Evolutionary conservation across 306 rosid genomes (phyloP).

Genomic region (Oxytropis ochrocephala): DNA sequence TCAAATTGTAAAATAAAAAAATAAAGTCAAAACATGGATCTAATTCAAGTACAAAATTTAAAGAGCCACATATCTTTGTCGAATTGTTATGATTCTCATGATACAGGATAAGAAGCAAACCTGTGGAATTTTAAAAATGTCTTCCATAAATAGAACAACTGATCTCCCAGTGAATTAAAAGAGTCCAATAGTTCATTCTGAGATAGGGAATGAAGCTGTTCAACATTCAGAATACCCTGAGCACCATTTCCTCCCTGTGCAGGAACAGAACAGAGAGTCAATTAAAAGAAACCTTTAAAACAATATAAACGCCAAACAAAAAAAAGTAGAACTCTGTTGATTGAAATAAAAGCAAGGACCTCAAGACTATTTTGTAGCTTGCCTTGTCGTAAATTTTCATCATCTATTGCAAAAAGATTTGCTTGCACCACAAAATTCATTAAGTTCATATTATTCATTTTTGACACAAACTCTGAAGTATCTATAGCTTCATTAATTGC

Average conservation of each 20-base stretch:
- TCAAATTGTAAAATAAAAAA: not conserved
- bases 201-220: constrained; percentile 37
- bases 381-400: constrained; percentile 51
- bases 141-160: constrained; percentile 75
- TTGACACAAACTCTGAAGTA: constrained; percentile 58
- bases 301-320: not conserved
- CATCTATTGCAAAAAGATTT: constrained; percentile 31
- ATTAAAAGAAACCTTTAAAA: constrained; percentile 4
- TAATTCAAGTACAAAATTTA: not conserved
- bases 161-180: constrained; percentile 61
- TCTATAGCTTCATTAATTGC: constrained; percentile 54
- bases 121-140: constrained; percentile 68
- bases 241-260: constrained; percentile 41
- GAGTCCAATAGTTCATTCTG: constrained; percentile 39
- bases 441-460: constrained; percentile 48
- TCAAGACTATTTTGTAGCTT: constrained; percentile 64
- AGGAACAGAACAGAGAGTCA: constrained; percentile 14
- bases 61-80: not conserved
- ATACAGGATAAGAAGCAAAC: constrained; percentile 36
- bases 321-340: constrained; percentile 6
- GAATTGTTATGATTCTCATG: constrained; percentile 7
- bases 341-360: constrained; percentile 57
- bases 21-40: not conserved
- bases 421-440: constrained; percentile 32
- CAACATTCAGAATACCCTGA: constrained; percentile 36